A percentile compares a stretch with the other conserved stretches of the same genome.
Conservation (phyloP, 805 yeast species). For the Yarrowia yakushimensis region DNA sequence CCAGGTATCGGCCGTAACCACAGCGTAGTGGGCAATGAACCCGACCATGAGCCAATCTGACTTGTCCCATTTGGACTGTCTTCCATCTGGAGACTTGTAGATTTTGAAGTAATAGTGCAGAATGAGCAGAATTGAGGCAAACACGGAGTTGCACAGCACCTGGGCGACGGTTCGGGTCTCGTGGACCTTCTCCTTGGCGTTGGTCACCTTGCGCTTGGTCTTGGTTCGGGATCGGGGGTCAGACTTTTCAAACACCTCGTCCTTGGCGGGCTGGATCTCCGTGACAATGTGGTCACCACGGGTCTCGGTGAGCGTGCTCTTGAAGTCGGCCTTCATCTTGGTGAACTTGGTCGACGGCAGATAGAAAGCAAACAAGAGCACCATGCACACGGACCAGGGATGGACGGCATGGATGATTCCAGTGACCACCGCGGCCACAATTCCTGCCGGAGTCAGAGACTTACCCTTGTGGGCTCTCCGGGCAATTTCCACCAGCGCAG, state of each 20-base stretch:
- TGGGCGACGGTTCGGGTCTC: conserved; percentile 43
- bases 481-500: conserved; percentile 26
- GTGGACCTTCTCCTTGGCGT: conserved; percentile 30
- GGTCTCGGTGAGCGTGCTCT: conserved; percentile 32
- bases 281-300: conserved; percentile 29
- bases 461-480: conserved; percentile 38
- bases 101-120: conserved; percentile 28
- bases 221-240: neutral
- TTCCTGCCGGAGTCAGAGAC: conserved; percentile 42
- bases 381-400: conserved; percentile 38
- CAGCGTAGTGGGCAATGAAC: conserved; percentile 42
- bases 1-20: conserved; percentile 48
- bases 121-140: conserved; percentile 41
- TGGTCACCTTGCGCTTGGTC: conserved; percentile 25
- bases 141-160: conserved; percentile 43
- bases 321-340: conserved; percentile 41
- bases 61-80: conserved; percentile 7
- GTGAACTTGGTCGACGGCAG: conserved; percentile 43
- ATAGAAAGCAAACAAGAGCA: conserved; percentile 40
- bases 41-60: conserved; percentile 32
- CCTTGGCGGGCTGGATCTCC: conserved; percentile 24
- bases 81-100: conserved; percentile 1
- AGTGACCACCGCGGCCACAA: conserved; percentile 39
- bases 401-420: conserved; percentile 44
- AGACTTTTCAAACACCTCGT: neutral